Evolutionary conservation across 345 rosid species (phyloP), one percentile per base, ranked within the genome.

Genomic region (Arabis alpina): DNA sequence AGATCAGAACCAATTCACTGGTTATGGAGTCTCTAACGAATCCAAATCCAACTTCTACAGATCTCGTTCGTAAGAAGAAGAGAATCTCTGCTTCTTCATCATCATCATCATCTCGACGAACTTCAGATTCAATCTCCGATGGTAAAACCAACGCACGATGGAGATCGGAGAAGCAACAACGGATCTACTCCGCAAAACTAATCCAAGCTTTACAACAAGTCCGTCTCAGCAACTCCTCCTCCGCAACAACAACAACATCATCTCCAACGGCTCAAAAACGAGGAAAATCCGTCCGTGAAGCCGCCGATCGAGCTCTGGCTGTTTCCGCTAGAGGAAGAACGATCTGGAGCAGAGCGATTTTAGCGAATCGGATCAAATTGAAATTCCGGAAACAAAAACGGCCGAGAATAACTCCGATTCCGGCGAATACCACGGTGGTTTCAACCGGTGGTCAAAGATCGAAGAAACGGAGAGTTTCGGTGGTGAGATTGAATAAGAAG

Each of bases 271-370:
- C 34, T 88, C 93, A 64, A 50, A 86, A 77, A 56, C 83, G 80
- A 2, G 89, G 97, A 5, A 79, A 87, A 16, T 87, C 91, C 51
- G 92, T 95, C 13, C 81, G 98, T 1, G 97, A 90, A 79, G 96
- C 93, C 5, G 98, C 98, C 0, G 92, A 95, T 66, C 78, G 77
- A 56, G 92, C 81, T 19, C 78, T 95, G 13, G 99, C 98, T 0
- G 82, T 84, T 2, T 88, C 99, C 4, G 99, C 97, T 13, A 86
- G 88, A 44, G 96, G 99, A 25, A 80, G 81, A 68, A 80, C 89
- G 39, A 71, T 95, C 44, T 94, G 99, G 99, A 94, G 99, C 82
- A 84, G 96, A 58, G 98, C 99, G 48, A 90, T 94, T 58, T 66
- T 94, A 28, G 85, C 91, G 0, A 88, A 79, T 65, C 84, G 93